phyloP scores from a whole-genome alignment of 2,329 filamentous ascomycete species.

The Fusarium aywerte region DNA sequence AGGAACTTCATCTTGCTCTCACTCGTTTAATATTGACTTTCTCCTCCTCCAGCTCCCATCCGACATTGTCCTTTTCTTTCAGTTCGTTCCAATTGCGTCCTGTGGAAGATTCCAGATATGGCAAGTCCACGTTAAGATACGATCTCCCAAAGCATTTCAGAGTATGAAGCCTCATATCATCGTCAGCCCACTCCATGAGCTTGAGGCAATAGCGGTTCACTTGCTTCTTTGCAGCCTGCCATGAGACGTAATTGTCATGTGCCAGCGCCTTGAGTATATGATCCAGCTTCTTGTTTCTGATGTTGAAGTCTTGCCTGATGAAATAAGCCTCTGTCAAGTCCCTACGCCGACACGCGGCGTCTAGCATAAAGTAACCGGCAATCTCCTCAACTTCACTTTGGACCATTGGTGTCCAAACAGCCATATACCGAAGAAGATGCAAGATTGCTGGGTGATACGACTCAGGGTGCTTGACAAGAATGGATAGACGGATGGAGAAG shows the following conservation, averaged over 20 bases:
- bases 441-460: conserved; percentile 90
- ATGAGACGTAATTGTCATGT: conserved; percentile 84
- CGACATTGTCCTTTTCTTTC: conserved; percentile 74
- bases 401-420: conserved; percentile 74
- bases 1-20: conserved; percentile 51
- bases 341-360: conserved; percentile 85
- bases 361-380: conserved; percentile 82
- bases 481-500: conserved; percentile 86
- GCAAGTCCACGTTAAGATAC: conserved; percentile 78
- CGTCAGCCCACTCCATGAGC: conserved; percentile 84
- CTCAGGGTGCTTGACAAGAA: conserved; percentile 83
- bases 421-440: conserved; percentile 78
- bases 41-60: conserved; percentile 81
- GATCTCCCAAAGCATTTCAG: conserved; percentile 87
- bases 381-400: conserved; percentile 81
- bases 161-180: conserved; percentile 77
- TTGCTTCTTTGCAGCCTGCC: conserved; percentile 74
- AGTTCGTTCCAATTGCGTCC: conserved; percentile 79
- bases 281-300: conserved; percentile 76
- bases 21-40: conserved; percentile 79
- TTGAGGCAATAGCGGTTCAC: conserved; percentile 85
- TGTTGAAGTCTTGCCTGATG: conserved; percentile 68
- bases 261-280: conserved; percentile 75
- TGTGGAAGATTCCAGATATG: conserved; percentile 75
- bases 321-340: conserved; percentile 79